phyloP scores from a whole-genome alignment of 2,329 filamentous ascomycete genomes.

The Ophiostoma fasciatum region DNA sequence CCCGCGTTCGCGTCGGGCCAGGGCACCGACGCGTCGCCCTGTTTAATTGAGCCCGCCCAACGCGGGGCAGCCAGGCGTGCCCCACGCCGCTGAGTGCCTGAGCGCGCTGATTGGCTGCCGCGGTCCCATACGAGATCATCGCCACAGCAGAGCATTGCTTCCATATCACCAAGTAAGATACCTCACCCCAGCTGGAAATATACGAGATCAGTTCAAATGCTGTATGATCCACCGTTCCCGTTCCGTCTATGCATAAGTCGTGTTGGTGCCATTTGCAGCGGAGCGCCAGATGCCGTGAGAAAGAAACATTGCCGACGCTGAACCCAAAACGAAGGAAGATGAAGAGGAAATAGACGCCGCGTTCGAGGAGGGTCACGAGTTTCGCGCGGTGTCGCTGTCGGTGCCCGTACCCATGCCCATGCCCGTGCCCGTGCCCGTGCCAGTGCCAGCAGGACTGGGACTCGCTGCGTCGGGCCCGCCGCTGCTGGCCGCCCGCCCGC shows the following conservation, averaged over 20 bases:
- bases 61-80: constrained; percentile 9
- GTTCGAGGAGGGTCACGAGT: constrained; percentile 1
- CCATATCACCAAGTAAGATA: too few species aligned
- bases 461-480: too few species aligned
- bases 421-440: too few species aligned
- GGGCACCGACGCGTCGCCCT: constrained; percentile 10
- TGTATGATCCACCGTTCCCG: too few species aligned
- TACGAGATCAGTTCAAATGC: too few species aligned
- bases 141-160: too few species aligned
- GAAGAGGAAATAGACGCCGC: neutral
- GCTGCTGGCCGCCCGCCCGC: neutral
- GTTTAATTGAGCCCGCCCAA: constrained; percentile 11
- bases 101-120: constrained; percentile 2
- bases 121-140: too few species aligned
- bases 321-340: neutral
- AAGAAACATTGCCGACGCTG: neutral
- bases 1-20: constrained; percentile 10
- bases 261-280: too few species aligned
- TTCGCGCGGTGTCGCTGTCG: constrained; percentile 1
- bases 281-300: too few species aligned
- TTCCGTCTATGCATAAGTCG: too few species aligned
- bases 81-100: constrained; percentile 4
- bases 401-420: too few species aligned
- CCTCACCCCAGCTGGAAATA: too few species aligned
- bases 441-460: neutral